Evolutionary conservation across 179 eudicot species (phyloP).

Genomic region (Silene noctiflora): DNA sequence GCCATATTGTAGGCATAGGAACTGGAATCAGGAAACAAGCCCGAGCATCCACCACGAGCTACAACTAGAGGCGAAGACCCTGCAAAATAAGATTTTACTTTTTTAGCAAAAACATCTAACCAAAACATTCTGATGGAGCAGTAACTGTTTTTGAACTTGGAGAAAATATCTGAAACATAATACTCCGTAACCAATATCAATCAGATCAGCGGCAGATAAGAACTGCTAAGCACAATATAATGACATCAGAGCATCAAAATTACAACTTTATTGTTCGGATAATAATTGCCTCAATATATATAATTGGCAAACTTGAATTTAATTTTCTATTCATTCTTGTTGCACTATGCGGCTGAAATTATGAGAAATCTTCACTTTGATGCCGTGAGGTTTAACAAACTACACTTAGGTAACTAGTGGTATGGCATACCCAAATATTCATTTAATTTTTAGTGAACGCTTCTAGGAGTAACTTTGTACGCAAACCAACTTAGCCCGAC

Average conservation of each 20-base stretch:
- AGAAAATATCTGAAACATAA: not conserved
- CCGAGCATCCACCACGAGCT: constrained; percentile 83
- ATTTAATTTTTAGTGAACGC: too few relatives aligned
- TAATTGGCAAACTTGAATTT: not conserved
- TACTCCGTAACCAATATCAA: not conserved
- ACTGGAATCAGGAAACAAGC: constrained; percentile 78
- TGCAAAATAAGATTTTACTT: constrained; percentile 27
- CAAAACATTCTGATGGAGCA: not conserved
- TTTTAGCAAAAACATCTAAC: constrained; percentile 7
- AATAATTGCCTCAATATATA: not conserved
- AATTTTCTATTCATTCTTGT: not conserved
- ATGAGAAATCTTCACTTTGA: not conserved
- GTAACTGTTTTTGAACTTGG: not conserved
- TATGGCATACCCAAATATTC: too few relatives aligned
- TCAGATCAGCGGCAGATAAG: not conserved
- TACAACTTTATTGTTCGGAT: not conserved
- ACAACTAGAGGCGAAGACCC: constrained; percentile 65
- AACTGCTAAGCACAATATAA: not conserved
- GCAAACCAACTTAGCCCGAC: too few relatives aligned
- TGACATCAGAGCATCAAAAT: not conserved
- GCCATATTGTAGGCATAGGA: constrained; percentile 50
- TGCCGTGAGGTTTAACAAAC: too few relatives aligned
- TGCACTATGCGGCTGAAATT: not conserved
- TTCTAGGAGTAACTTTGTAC: too few relatives aligned
- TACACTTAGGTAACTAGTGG: too few relatives aligned